phyloP scores from a whole-genome alignment of 768 basidiomycete genomes.

The Suillus placidus region DNA sequence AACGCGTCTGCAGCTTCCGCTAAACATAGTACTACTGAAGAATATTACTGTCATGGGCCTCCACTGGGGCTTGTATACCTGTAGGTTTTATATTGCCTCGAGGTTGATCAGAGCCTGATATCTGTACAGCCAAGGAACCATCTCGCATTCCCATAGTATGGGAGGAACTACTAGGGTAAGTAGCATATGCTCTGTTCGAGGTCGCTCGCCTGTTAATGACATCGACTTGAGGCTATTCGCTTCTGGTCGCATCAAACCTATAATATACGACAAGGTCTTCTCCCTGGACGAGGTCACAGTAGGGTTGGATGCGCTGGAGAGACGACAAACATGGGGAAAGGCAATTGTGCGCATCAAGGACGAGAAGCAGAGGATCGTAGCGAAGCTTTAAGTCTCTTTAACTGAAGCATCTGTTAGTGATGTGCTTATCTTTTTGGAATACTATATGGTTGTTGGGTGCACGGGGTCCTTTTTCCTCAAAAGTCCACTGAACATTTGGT shows the following conservation, averaged over 20 bases:
- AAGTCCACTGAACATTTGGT: not conserved
- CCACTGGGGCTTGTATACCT: constrained; percentile 81
- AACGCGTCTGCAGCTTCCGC: constrained; percentile 61
- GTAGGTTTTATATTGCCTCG: constrained; percentile 43
- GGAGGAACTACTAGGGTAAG: constrained; percentile 67
- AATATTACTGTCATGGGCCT: constrained; percentile 84
- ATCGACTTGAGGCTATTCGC: constrained; percentile 57
- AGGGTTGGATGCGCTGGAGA: constrained; percentile 76
- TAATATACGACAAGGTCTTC: constrained; percentile 71
- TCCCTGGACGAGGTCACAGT: constrained; percentile 66
- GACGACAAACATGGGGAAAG: constrained; percentile 92
- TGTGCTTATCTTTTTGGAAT: not conserved
- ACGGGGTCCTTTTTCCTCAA: constrained; percentile 21
- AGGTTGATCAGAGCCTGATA: not conserved
- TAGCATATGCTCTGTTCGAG: constrained; percentile 18
- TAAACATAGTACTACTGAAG: constrained; percentile 82
- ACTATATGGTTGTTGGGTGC: constrained; percentile 15
- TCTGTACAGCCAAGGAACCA: constrained; percentile 61
- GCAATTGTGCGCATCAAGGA: constrained; percentile 68
- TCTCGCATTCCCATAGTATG: constrained; percentile 68
- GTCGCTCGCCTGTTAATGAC: constrained; percentile 5
- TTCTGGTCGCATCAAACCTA: constrained; percentile 64
- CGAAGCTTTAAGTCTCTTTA: constrained; percentile 43
- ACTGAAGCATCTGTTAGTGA: not conserved
- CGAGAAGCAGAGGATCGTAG: constrained; percentile 38